Evolutionary conservation across 495 filamentous ascomycete genomes (phyloP).

Genomic region (Entonaema liquescens): DNA sequence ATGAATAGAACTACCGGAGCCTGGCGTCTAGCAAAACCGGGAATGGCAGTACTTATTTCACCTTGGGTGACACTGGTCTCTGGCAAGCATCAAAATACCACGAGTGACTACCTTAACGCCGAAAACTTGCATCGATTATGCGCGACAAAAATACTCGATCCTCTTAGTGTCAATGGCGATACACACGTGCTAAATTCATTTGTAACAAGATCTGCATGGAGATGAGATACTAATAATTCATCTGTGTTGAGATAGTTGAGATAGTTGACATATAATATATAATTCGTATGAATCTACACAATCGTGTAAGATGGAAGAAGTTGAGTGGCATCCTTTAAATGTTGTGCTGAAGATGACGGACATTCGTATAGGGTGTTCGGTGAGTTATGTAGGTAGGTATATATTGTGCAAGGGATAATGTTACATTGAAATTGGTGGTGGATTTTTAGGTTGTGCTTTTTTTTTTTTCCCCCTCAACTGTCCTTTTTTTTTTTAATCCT

Average conservation of each 20-base stretch:
- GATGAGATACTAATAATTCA: not conserved
- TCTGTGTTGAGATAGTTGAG: not conserved
- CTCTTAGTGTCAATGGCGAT: slow-evolving; percentile 6
- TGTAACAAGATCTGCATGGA: slow-evolving; percentile 16
- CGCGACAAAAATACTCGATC: slow-evolving; percentile 43
- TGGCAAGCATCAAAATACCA: slow-evolving; percentile 62
- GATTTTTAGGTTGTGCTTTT: slow-evolving; percentile 5
- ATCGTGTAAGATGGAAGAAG: not conserved
- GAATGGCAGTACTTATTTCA: slow-evolving; percentile 64
- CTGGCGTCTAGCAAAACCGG: slow-evolving; percentile 51
- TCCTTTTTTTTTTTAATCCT: slow-evolving; percentile 15
- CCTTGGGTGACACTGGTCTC: slow-evolving; percentile 70
- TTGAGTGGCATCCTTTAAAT: not conserved
- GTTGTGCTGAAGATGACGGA: not conserved
- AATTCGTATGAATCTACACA: not conserved
- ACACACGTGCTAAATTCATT: slow-evolving; percentile 38
- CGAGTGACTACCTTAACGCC: slow-evolving; percentile 68
- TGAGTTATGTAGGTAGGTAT: slow-evolving; percentile 10
- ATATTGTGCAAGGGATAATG: not conserved
- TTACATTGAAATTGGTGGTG: slow-evolving; percentile 15
- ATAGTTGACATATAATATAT: too few species aligned
- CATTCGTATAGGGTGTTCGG: slow-evolving; percentile 16
- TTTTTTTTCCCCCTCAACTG: slow-evolving; percentile 3
- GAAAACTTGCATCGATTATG: slow-evolving; percentile 69
- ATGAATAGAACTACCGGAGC: slow-evolving; percentile 35